Conservation (phyloP, 2,329 filamentous ascomycete genomes). For the Colletotrichum tabaci region DNA sequence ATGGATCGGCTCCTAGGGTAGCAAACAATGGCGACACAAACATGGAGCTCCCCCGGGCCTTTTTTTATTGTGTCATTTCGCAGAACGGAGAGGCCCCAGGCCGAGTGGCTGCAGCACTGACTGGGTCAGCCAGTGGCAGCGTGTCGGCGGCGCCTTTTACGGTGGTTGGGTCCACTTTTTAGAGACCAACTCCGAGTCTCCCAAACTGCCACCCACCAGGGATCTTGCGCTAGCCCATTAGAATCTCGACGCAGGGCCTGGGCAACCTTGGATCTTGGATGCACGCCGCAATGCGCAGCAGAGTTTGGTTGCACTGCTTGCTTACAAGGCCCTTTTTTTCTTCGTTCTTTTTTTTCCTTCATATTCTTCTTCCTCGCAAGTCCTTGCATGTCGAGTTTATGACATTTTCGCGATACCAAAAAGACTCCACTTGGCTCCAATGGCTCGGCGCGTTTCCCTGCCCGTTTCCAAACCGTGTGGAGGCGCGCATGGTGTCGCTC, state of each 20-base stretch:
- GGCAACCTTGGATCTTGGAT: constrained; percentile 31
- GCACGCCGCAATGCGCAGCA: background rate
- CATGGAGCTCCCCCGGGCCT: constrained; percentile 23
- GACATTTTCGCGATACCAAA: constrained; percentile 7
- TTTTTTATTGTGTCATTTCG: constrained; percentile 39
- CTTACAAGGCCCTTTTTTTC: background rate
- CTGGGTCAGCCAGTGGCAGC: constrained; percentile 6
- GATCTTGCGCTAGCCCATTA: constrained; percentile 37
- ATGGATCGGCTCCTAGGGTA: constrained; percentile 12
- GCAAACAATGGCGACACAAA: constrained; percentile 2
- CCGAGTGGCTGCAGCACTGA: constrained; percentile 5
- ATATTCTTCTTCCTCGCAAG: background rate
- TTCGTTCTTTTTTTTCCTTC: background rate
- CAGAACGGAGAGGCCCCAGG: constrained; percentile 24
- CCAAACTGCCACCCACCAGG: constrained; percentile 5
- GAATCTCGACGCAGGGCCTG: constrained; percentile 30
- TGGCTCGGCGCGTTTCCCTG: constrained; percentile 7
- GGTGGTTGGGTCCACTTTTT: constrained; percentile 25
- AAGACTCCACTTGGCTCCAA: background rate
- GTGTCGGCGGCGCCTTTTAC: constrained; percentile 15
- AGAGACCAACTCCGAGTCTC: constrained; percentile 30
- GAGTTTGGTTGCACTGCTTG: background rate
- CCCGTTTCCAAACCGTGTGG: background rate
- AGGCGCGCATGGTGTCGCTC: background rate
- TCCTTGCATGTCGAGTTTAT: background rate